These are phyloP conservation scores for Choanephora cucurbitarum DNA, from an alignment of 371 early-diverging fungal species.

Conservation along the genomic window DNA sequence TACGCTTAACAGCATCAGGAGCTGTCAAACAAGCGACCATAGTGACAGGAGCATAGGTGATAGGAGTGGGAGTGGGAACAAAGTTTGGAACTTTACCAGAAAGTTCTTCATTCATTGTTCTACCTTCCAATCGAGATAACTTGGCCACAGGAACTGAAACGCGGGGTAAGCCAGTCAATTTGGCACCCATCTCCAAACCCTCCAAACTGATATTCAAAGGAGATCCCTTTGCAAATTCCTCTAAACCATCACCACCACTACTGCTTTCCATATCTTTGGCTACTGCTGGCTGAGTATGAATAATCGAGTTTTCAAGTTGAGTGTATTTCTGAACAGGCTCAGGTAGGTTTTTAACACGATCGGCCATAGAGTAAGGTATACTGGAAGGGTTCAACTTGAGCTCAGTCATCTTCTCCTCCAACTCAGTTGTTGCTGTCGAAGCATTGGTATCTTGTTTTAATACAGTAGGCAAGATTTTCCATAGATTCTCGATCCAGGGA, in stretches of 20 bases:
- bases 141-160: constrained; percentile 56
- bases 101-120: constrained; percentile 5
- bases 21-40: constrained; percentile 56
- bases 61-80: constrained; percentile 48
- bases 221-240: constrained; percentile 22
- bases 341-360: constrained; percentile 24
- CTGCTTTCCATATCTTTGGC: neutral
- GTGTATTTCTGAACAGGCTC: constrained; percentile 28
- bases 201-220: constrained; percentile 52
- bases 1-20: constrained; percentile 70
- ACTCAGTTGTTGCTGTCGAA: constrained; percentile 17
- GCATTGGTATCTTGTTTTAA: constrained; percentile 21
- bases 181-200: constrained; percentile 50
- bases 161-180: constrained; percentile 69
- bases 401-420: constrained; percentile 27
- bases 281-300: constrained; percentile 9
- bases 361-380: constrained; percentile 28
- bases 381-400: constrained; percentile 14
- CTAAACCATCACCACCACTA: too few species aligned
- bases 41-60: constrained; percentile 49
- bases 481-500: constrained; percentile 90
- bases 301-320: constrained; percentile 27
- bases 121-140: constrained; percentile 19
- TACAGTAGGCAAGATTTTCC: constrained; percentile 67
- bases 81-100: constrained; percentile 30